Base-by-base conservation (phyloP, 192 early-diverging fungal genomes). In the Chytriomyces confervae region DNA sequence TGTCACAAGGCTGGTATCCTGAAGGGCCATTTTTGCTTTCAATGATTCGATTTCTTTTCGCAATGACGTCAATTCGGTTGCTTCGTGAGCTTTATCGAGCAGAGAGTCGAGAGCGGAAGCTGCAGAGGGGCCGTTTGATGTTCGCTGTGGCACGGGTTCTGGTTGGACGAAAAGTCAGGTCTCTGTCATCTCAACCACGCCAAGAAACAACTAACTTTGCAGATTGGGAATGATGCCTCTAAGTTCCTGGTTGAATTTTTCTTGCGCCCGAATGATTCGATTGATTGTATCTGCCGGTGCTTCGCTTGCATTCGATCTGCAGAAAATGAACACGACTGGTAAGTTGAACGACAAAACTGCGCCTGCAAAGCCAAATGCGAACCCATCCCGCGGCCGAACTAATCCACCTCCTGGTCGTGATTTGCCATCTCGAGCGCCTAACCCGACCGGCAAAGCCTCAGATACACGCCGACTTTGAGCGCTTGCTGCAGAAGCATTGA, bases 41-140 rank as follows among this genome's bases (percentile, higher is more conserved):
- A 24, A 13, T 7, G 48, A 8, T 13, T 72, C 69, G 20, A 72
- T 9, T 29, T 72, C 69, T 23, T 43, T 18, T 10, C 45, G 20
- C 48, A 72, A 27, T 23, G 47, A 9, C 16, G 29, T 72, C 48
- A 72, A 36, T 43, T 72, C 69, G 2, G 69, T 44, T 24, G 69
- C 45, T 72, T 72, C 69, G 27, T 72, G 69, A 20, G 69, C 69
- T 9, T 72, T 72, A 27, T 72, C 50, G 5, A 72, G 45, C 23
- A 72, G 57, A 16, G 69, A 50, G 51, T 72, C 69, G 0, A 72
- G 57, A 2, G 69, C 49, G 2, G 50, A 49, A 3, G 67, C 67
- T 69, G 67, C 43, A 20, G 67, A 45, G 13, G 67, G 11, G 10
- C 9, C 18, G 5, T 24, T 10, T 13, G 46, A 10, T 9, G 43